Conservation (phyloP, 805 yeast genomes). For the Candida endomychidarum region DNA sequence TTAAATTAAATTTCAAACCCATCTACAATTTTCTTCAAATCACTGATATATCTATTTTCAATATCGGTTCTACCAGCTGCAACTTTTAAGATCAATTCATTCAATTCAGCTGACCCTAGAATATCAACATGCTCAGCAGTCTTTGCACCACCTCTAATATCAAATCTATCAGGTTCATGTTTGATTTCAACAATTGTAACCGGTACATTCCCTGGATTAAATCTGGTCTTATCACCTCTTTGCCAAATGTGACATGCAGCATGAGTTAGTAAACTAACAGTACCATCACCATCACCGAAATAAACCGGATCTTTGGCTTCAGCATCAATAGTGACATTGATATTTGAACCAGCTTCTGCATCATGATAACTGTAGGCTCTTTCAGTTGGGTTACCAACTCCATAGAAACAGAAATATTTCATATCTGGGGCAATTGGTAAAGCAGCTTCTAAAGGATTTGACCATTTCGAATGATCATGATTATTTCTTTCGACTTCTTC, state of each 20-base stretch:
- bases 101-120: constrained; percentile 87
- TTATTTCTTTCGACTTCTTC: constrained; percentile 65
- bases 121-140: constrained; percentile 98
- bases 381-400: constrained; percentile 96
- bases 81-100: constrained; percentile 78
- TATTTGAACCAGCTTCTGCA: constrained; percentile 47
- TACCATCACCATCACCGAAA: constrained; percentile 94
- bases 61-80: constrained; percentile 83
- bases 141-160: constrained; percentile 94
- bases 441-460: constrained; percentile 90
- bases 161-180: constrained; percentile 92
- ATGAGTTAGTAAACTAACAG: constrained; percentile 84
- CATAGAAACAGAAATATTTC: constrained; percentile 87
- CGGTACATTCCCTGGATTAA: constrained; percentile 72
- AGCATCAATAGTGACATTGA: constrained; percentile 72
- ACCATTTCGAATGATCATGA: constrained; percentile 77
- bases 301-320: constrained; percentile 65
- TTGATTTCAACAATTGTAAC: constrained; percentile 87
- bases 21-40: constrained; percentile 61
- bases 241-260: constrained; percentile 92
- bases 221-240: constrained; percentile 54
- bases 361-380: constrained; percentile 84
- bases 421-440: constrained; percentile 92
- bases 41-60: constrained; percentile 56
- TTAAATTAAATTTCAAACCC: constrained; percentile 35